Percentiles rank a stretch among this genome's conserved stretches.
These are phyloP conservation scores for Erythrobasidium hasegawianum DNA, from an alignment of 1,284 basidiomycete species.

Conservation along the genomic window DNA sequence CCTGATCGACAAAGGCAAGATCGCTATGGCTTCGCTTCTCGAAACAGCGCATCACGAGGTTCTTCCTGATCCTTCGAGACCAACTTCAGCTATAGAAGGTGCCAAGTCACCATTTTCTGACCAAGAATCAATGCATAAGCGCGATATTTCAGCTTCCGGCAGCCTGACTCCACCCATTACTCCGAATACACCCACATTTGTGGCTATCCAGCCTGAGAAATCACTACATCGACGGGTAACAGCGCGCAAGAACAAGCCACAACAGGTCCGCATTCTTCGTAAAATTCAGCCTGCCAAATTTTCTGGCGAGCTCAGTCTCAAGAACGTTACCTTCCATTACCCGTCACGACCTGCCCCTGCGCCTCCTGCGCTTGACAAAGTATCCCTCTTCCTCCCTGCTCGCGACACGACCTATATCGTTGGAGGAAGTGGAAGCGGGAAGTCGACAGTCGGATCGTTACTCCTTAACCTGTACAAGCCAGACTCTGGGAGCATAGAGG, in stretches of 20 bases:
- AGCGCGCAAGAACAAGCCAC: slow-evolving; percentile 8
- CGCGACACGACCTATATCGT: slow-evolving; percentile 88
- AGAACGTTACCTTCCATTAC: slow-evolving; percentile 75
- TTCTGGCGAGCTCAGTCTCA: slow-evolving; percentile 72
- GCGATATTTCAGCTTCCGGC: slow-evolving; percentile 3
- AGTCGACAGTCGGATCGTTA: slow-evolving; percentile 83
- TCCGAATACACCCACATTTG: not conserved
- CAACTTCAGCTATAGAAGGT: slow-evolving; percentile 12
- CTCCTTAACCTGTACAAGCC: slow-evolving; percentile 70
- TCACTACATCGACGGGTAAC: slow-evolving; percentile 13
- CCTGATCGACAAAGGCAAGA: slow-evolving; percentile 77
- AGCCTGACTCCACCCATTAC: slow-evolving; percentile 16
- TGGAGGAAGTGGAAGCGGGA: slow-evolving; percentile 84
- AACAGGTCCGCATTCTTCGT: slow-evolving; percentile 36
- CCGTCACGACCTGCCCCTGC: slow-evolving; percentile 64
- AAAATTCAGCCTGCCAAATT: slow-evolving; percentile 46
- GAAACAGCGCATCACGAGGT: slow-evolving; percentile 55
- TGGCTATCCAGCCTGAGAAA: slow-evolving; percentile 22
- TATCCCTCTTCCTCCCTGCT: slow-evolving; percentile 72
- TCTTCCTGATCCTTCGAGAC: not conserved
- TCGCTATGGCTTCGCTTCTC: slow-evolving; percentile 69
- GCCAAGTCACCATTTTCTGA: slow-evolving; percentile 13
- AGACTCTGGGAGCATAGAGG: slow-evolving; percentile 55
- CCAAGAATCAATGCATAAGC: slow-evolving; percentile 13
- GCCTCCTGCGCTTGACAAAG: slow-evolving; percentile 57